phyloP scores from a whole-genome alignment of 768 basidiomycete species.

The Hericium erinaceus region DNA sequence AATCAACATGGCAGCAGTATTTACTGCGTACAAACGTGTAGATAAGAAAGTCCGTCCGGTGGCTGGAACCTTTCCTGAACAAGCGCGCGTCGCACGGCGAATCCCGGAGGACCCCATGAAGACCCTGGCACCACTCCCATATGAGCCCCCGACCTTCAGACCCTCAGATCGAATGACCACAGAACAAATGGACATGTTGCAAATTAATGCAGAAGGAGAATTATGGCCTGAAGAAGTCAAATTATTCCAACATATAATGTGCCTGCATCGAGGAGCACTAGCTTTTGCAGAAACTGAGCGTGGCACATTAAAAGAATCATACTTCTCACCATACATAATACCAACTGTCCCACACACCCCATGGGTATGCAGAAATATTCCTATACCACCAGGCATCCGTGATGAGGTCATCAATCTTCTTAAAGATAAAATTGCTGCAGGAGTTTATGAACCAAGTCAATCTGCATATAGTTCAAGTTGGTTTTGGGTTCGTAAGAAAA shows the following conservation, averaged over 20 bases:
- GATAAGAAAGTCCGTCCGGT: not conserved
- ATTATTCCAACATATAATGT: not conserved
- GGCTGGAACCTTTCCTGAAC: not conserved
- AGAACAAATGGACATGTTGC: not conserved
- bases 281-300: not conserved
- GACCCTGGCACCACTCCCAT: not conserved
- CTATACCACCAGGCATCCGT: not conserved
- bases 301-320: not conserved
- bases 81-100: not conserved
- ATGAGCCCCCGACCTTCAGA: not conserved
- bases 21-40: not conserved
- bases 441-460: slow-evolving; percentile 28
- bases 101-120: not conserved
- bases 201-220: not conserved
- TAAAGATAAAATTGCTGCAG: not conserved
- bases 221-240: not conserved
- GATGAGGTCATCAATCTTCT: not conserved
- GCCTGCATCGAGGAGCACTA: not conserved
- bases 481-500: slow-evolving; percentile 30
- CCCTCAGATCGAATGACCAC: not conserved
- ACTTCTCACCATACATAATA: not conserved
- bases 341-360: not conserved
- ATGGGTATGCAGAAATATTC: not conserved
- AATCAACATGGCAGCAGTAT: not conserved
- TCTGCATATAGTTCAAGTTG: slow-evolving; percentile 29